A percentile compares a stretch with the other conserved stretches of the same genome.
phyloP scores from a whole-genome alignment of 345 rosid species.

The Brassica incana region DNA sequence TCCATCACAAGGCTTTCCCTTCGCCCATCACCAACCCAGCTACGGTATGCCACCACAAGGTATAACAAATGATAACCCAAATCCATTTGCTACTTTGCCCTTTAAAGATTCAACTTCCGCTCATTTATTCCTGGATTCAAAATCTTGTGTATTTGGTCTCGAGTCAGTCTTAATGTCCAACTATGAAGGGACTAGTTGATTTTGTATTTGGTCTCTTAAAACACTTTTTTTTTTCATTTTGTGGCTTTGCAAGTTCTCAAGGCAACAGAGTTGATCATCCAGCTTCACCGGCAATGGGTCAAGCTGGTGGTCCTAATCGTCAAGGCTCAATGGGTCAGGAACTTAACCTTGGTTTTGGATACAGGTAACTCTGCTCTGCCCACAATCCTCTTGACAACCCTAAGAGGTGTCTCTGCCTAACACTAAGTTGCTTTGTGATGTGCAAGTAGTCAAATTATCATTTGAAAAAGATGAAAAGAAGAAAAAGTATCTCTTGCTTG shows the following conservation, averaged over 20 bases:
- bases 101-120: constrained; percentile 6
- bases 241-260: constrained; percentile 49
- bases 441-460: constrained; percentile 25
- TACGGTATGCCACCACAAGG: constrained; percentile 57
- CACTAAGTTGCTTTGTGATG: constrained; percentile 29
- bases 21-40: constrained; percentile 38
- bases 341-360: constrained; percentile 70
- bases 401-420: constrained; percentile 23
- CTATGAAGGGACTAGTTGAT: neutral
- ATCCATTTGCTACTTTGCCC: constrained; percentile 6
- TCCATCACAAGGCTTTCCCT: too few species aligned
- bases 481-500: neutral
- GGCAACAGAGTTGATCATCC: constrained; percentile 55
- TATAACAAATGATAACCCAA: constrained; percentile 10
- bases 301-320: constrained; percentile 46
- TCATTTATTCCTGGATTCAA: neutral
- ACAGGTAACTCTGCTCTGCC: constrained; percentile 47
- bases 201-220: neutral
- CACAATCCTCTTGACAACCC: constrained; percentile 19
- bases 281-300: constrained; percentile 51
- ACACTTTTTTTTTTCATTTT: neutral
- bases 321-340: constrained; percentile 63
- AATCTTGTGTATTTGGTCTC: too few species aligned
- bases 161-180: neutral
- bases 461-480: neutral